These are phyloP conservation scores for Hansenula sp. DNA, from an alignment of 1,139 yeast genomes.

Conservation along the genomic window DNA sequence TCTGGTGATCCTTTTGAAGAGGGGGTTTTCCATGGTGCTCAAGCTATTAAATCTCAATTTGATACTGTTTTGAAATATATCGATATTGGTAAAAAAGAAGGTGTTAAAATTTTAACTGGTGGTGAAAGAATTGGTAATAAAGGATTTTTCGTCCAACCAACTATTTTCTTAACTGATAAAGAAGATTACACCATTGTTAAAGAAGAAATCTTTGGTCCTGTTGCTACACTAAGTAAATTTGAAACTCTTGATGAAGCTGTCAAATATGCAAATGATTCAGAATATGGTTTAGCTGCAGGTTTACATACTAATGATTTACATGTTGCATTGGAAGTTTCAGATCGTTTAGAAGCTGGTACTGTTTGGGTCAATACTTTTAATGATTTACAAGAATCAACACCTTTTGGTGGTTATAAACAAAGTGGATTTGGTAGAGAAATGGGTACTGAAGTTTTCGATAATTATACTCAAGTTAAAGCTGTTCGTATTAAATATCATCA, in stretches of 20 bases:
- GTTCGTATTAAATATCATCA: constrained; percentile 39
- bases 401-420: constrained; percentile 79
- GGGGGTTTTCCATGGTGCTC: constrained; percentile 74
- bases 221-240: constrained; percentile 67
- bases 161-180: constrained; percentile 63
- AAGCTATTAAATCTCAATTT: constrained; percentile 66
- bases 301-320: constrained; percentile 59
- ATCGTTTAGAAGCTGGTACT: constrained; percentile 68
- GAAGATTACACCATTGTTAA: constrained; percentile 61
- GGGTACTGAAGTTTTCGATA: constrained; percentile 60
- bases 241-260: constrained; percentile 63
- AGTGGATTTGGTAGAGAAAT: constrained; percentile 45
- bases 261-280: constrained; percentile 60
- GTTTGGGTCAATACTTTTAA: constrained; percentile 77
- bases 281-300: constrained; percentile 80
- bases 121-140: constrained; percentile 61
- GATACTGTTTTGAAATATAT: constrained; percentile 69
- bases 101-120: constrained; percentile 69
- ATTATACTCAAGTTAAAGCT: constrained; percentile 74
- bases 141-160: constrained; percentile 75
- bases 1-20: constrained; percentile 76
- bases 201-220: constrained; percentile 85
- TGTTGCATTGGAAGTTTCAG: constrained; percentile 57
- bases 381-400: constrained; percentile 70
- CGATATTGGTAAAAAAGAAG: constrained; percentile 65